These are phyloP conservation scores for Tetrapyrgos nigripes DNA, from an alignment of 1,284 basidiomycete species.

Conservation along the genomic window DNA sequence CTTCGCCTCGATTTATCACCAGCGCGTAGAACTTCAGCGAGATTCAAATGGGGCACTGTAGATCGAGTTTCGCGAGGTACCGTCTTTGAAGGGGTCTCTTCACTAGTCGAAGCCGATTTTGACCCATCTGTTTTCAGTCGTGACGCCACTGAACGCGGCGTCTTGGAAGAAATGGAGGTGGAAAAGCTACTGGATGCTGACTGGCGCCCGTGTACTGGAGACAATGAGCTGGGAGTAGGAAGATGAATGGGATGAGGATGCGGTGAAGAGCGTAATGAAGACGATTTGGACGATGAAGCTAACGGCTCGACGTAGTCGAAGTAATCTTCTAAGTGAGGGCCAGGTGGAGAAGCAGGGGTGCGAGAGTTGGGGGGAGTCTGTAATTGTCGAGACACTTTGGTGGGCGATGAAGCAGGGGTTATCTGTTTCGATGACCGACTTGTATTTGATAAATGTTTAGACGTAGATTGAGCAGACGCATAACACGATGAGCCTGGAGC, in stretches of 20 bases:
- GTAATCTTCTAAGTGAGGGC: constrained; percentile 22
- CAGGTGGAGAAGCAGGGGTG: constrained; percentile 5
- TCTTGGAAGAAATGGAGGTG: background rate
- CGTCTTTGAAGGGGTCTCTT: background rate
- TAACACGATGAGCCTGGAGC: background rate
- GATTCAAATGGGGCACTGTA: background rate
- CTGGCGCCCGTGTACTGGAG: constrained; percentile 16
- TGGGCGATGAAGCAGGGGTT: constrained; percentile 7
- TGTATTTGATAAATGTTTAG: background rate
- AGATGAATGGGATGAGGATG: constrained; percentile 25
- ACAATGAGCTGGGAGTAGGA: constrained; percentile 8
- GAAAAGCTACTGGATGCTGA: constrained; percentile 17
- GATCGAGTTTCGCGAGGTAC: background rate
- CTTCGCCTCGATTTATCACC: no score
- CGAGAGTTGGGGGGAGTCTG: constrained; percentile 51
- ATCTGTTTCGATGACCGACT: background rate
- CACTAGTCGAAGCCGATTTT: background rate
- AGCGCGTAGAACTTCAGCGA: background rate
- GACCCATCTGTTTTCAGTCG: background rate
- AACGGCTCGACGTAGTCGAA: constrained; percentile 22
- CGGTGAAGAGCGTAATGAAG: constrained; percentile 22
- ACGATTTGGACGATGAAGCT: constrained; percentile 23
- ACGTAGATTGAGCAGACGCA: background rate
- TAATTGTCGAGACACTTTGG: constrained; percentile 29
- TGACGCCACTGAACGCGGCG: background rate